Conservation (phyloP, 768 basidiomycete genomes). For the Royoungia palumana region DNA sequence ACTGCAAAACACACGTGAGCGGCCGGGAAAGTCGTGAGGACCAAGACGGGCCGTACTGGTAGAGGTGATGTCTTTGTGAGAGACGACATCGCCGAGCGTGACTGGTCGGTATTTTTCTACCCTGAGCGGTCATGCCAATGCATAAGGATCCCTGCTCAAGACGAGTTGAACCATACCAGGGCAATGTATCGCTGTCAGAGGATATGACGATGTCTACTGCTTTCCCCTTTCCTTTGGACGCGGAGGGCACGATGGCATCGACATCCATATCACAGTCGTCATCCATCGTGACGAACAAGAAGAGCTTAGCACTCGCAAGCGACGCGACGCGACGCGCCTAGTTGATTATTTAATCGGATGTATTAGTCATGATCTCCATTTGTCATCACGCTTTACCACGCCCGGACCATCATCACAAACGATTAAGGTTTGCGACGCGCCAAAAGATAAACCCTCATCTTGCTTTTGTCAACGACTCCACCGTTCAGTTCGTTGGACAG, state of each 20-base stretch:
- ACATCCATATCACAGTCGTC: slow-evolving; percentile 54
- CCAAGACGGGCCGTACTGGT: slow-evolving; percentile 62
- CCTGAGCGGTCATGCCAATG: slow-evolving; percentile 51
- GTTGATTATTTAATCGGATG: slow-evolving; percentile 1
- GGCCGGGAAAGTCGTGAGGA: background rate
- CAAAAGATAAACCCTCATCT: slow-evolving; percentile 18
- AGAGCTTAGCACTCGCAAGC: background rate
- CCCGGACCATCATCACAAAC: slow-evolving; percentile 43
- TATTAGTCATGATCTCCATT: slow-evolving; percentile 10
- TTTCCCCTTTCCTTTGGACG: slow-evolving; percentile 70
- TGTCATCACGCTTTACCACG: slow-evolving; percentile 24
- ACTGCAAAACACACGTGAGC: slow-evolving; percentile 48
- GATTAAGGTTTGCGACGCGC: slow-evolving; percentile 26
- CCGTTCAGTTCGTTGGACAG: slow-evolving; percentile 86
- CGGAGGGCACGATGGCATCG: slow-evolving; percentile 30
- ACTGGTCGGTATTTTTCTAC: slow-evolving; percentile 97
- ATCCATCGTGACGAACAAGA: slow-evolving; percentile 2
- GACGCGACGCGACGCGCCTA: slow-evolving; percentile 23
- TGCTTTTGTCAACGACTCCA: slow-evolving; percentile 93
- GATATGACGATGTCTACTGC: slow-evolving; percentile 42
- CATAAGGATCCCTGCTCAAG: background rate
- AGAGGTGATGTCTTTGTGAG: slow-evolving; percentile 90
- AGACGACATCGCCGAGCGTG: slow-evolving; percentile 90
- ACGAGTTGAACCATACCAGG: slow-evolving; percentile 58
- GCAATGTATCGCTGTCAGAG: slow-evolving; percentile 64